Conservation (phyloP, 495 filamentous ascomycete genomes). For the Penicillium malachiteum region DNA sequence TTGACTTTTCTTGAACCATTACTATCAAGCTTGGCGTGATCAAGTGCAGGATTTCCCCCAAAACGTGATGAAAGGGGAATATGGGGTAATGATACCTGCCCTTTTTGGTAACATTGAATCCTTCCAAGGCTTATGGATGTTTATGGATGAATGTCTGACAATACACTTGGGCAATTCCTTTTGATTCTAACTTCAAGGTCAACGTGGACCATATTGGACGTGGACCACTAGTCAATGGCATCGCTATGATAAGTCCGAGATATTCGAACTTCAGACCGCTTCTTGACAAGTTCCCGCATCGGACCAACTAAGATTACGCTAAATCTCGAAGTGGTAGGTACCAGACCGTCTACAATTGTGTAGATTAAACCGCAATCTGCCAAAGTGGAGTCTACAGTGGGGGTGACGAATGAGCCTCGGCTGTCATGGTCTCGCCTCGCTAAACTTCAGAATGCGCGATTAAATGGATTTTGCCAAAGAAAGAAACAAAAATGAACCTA, state of each 20-base stretch:
- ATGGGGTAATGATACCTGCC: not conserved
- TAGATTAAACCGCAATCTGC: slow-evolving; percentile 1
- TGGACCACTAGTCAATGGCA: not conserved
- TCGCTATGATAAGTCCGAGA: slow-evolving; percentile 1
- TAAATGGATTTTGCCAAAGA: not conserved
- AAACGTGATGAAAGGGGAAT: not conserved
- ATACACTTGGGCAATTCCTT: too few relatives aligned
- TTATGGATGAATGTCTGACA: too few relatives aligned
- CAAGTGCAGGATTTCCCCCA: not conserved
- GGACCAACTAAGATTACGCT: slow-evolving; percentile 5
- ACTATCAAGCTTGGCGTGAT: slow-evolving; percentile 11
- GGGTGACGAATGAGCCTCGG: slow-evolving; percentile 19
- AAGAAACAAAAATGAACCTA: too few relatives aligned
- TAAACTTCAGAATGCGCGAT: not conserved
- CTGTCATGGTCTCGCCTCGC: not conserved
- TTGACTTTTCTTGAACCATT: slow-evolving; percentile 14
- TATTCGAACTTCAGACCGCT: slow-evolving; percentile 16
- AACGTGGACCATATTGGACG: not conserved
- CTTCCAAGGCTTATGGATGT: not conserved
- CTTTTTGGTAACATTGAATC: not conserved
- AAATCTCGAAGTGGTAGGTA: slow-evolving; percentile 13
- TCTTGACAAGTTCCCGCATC: slow-evolving; percentile 11
- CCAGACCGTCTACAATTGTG: slow-evolving; percentile 10
- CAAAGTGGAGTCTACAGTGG: slow-evolving; percentile 14
- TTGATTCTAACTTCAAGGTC: too few relatives aligned